phyloP scores from a whole-genome alignment of 257 asterid species.

The Anisodus acutangulus region DNA sequence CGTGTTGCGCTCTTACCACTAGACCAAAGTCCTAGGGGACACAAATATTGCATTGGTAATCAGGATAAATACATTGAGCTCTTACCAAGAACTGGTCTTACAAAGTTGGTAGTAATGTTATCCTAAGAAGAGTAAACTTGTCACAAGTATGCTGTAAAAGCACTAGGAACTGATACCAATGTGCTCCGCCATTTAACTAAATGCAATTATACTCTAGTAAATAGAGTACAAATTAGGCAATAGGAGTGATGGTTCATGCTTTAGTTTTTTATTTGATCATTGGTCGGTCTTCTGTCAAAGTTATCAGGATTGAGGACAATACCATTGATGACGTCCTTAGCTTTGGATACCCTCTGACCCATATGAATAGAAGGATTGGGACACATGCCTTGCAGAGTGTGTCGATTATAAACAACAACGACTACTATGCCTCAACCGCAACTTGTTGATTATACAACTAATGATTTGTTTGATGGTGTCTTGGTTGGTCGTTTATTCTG shows the following conservation, averaged over 20 bases:
- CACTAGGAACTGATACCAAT: not conserved
- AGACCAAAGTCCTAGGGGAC: not conserved
- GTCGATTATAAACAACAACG: not conserved
- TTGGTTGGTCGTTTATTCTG: not conserved
- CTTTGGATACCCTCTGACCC: not conserved
- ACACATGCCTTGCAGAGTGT: not conserved
- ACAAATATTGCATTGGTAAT: not conserved
- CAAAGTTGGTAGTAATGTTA: not conserved
- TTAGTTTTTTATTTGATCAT: not conserved
- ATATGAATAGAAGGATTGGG: not conserved
- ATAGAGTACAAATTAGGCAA: not conserved
- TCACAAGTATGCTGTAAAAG: not conserved
- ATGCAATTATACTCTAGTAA: not conserved
- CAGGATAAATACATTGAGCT: not conserved
- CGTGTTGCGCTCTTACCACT: not conserved
- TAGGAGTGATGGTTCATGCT: conserved; percentile 9
- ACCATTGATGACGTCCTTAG: not conserved
- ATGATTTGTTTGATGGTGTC: not conserved
- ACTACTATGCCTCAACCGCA: not conserved
- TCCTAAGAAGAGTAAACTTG: conserved; percentile 10
- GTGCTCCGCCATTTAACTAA: conserved; percentile 3
- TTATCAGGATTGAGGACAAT: not conserved
- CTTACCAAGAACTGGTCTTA: not conserved
- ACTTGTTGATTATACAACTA: not conserved
- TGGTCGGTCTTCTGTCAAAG: not conserved